These are phyloP conservation scores for Tulasnella sp. DNA, from an alignment of 768 basidiomycete genomes.

Conservation along the genomic window DNA sequence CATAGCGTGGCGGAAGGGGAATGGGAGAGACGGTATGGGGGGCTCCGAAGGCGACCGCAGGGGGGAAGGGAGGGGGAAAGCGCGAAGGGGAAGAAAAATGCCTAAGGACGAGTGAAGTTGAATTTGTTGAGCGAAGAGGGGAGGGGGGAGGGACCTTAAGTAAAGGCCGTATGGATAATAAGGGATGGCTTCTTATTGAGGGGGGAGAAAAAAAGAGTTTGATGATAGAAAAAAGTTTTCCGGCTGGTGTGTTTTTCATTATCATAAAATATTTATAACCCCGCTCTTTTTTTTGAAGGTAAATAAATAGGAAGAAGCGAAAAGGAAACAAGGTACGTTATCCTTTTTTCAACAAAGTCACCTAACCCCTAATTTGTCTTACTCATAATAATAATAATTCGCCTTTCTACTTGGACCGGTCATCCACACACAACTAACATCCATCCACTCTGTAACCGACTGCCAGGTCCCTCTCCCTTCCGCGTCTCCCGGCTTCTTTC, in stretches of 20 bases:
- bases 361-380: background rate
- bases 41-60: background rate
- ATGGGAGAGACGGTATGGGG: background rate
- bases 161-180: background rate
- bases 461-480: background rate
- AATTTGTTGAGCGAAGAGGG: background rate
- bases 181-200: background rate
- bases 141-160: background rate
- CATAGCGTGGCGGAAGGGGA: background rate
- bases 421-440: background rate
- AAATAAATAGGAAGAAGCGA: background rate
- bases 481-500: background rate
- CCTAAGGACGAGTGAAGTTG: background rate
- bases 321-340: background rate
- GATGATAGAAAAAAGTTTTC: background rate
- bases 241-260: background rate
- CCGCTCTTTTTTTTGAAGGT: background rate
- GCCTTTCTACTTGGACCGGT: background rate
- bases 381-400: background rate
- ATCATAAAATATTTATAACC: slow-evolving; percentile 1
- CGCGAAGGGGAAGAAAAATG: background rate
- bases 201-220: background rate
- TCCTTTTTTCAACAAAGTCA: background rate
- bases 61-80: background rate
- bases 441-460: background rate